These are phyloP conservation scores for Drechmeria coniospora DNA, from an alignment of 2,329 filamentous ascomycete species.

Conservation along the genomic window DNA sequence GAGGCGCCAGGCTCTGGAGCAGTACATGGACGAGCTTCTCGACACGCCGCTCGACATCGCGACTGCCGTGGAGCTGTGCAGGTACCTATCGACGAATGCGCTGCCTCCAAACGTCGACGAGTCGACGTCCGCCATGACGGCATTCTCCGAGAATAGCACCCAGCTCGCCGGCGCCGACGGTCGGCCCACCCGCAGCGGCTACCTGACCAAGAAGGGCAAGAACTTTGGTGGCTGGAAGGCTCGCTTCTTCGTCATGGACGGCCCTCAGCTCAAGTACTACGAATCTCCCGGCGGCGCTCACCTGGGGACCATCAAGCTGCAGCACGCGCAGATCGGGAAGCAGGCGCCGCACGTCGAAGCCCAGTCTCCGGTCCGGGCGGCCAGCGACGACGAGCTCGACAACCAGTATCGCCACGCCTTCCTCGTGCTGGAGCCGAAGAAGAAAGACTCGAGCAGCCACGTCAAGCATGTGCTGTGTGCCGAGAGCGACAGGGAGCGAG, in stretches of 20 bases:
- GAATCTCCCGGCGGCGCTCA: constrained; percentile 83
- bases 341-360: constrained; percentile 43
- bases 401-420: constrained; percentile 97
- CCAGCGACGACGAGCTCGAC: constrained; percentile 57
- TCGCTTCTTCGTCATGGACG: constrained; percentile 45
- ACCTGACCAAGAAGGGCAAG: constrained; percentile 91
- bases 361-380: constrained; percentile 42
- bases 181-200: constrained; percentile 65
- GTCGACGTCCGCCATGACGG: constrained; percentile 15
- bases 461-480: constrained; percentile 92
- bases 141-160: constrained; percentile 13
- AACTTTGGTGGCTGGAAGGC: constrained; percentile 99
- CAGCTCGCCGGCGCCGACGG: constrained; percentile 40
- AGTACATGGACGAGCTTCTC: constrained; percentile 72
- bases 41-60: constrained; percentile 67
- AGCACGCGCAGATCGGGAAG: constrained; percentile 84
- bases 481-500: constrained; percentile 83
- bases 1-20: constrained; percentile 62
- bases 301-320: constrained; percentile 83
- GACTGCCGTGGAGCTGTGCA: constrained; percentile 69
- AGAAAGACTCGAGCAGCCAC: constrained; percentile 76
- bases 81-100: constrained; percentile 60
- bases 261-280: constrained; percentile 66
- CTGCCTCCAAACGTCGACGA: constrained; percentile 49
- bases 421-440: constrained; percentile 85